Evolutionary conservation across 768 basidiomycete genomes (phyloP), one percentile per base, ranked within the genome.

Genomic region (Pleurotus giganteus): DNA sequence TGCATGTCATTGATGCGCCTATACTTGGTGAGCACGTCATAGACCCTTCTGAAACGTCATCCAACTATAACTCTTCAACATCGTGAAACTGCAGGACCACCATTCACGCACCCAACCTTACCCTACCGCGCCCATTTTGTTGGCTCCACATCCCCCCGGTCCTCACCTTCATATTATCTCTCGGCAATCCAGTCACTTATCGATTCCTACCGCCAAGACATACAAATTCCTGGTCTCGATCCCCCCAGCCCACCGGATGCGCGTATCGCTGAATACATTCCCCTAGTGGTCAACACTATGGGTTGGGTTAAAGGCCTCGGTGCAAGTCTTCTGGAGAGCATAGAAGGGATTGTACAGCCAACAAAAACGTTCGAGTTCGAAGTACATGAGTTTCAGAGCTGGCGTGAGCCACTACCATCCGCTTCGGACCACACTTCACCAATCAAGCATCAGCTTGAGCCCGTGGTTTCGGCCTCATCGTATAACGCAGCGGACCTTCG

Each of bases 251-350:
- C 59, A 7, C 66, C 68, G 2, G 68, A 70, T 4, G 56, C 68
- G 1, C 75, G 80, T 37, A 77, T 88, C 21, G 61, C 65, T 4
- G 84, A 88, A 46, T 57, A 71, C 24, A 82, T 94, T 4, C 96
- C 96, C 0, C 81, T 98, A 15, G 83, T 98, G 13, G 81, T 98
- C 50, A 99, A 98, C 66, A 98, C 91, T 0, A 95, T 96, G 85
- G 96, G 96, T 2, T 99, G 96, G 96, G 82, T 82, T 4, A 98
- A 95, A 66, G 96, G 96, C 5, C 82, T 97, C 2, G 96, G 96
- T 2, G 86, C 84, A 13, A 91, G 96, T 61, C 71, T 98, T 9
- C 81, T 84, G 2, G 66, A 65, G 12, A 81, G 80, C 58, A 86
- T 99, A 45, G 86, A 94, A 60, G 79, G 79, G 8, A 70, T 85